Conservation (phyloP, 177 flowering plant species). For the Vitis hybrid region DNA sequence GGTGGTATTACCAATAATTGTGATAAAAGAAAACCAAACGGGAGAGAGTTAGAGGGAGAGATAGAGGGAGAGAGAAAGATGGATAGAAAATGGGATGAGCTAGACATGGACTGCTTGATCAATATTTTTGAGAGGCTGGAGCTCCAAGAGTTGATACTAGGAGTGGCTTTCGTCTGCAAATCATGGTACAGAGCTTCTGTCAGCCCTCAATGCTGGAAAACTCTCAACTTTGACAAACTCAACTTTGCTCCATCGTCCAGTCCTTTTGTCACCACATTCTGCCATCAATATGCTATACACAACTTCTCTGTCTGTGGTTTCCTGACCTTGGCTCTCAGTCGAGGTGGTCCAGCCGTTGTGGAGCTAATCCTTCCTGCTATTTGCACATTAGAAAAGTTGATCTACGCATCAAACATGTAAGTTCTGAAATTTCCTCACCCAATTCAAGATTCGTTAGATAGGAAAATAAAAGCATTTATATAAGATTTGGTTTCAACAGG, state of each 20-base stretch:
- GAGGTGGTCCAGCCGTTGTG: neutral
- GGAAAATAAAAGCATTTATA: too few species aligned
- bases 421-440: neutral
- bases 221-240: neutral
- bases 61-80: neutral
- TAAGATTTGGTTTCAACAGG: neutral
- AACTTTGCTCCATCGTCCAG: neutral
- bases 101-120: neutral
- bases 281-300: neutral
- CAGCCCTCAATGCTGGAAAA: neutral
- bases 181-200: neutral
- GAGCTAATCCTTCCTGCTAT: neutral
- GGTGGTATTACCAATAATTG: too few species aligned
- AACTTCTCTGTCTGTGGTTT: neutral
- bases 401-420: constrained; percentile 1
- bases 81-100: neutral
- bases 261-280: neutral
- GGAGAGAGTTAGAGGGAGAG: neutral
- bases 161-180: neutral
- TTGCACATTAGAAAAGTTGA: neutral
- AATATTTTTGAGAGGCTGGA: neutral
- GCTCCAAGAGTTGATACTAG: neutral
- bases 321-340: neutral
- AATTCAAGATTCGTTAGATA: too few species aligned
- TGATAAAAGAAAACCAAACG: too few species aligned